Conservation (phyloP, 2,329 filamentous ascomycete species). For the Sporothrix euskadiensis region DNA sequence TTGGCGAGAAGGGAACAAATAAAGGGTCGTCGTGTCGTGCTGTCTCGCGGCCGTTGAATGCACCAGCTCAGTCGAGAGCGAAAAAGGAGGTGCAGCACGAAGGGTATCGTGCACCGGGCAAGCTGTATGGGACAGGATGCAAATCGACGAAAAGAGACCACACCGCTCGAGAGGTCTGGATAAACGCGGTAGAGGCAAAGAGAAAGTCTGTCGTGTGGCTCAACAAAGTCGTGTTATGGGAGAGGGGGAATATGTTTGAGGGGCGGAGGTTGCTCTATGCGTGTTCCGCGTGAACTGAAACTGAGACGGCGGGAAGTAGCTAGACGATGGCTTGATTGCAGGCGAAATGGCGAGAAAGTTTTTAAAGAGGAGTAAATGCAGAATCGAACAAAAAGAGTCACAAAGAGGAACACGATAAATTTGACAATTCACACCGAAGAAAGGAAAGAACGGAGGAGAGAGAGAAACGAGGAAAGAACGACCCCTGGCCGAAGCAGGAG, state of each 20-base stretch:
- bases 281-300: slow-evolving; percentile 28
- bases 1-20: background rate
- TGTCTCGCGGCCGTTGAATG: background rate
- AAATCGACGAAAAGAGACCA: background rate
- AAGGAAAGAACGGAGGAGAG: background rate
- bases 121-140: background rate
- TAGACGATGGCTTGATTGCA: slow-evolving; percentile 2
- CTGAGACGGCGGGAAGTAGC: slow-evolving; percentile 19
- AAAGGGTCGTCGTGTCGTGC: background rate
- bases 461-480: slow-evolving; percentile 7
- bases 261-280: slow-evolving; percentile 6
- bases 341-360: background rate
- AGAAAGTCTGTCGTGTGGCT: background rate
- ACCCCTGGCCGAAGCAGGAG: background rate
- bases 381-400: background rate
- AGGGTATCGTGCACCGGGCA: background rate
- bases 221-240: slow-evolving; percentile 14
- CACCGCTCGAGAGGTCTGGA: background rate
- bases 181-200: slow-evolving; percentile 10
- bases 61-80: background rate
- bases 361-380: background rate
- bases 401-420: background rate
- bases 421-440: background rate
- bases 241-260: slow-evolving; percentile 13
- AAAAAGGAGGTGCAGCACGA: slow-evolving; percentile 8